Evolutionary conservation across 305 asterid species (phyloP), one percentile per base, ranked within the genome.

Genomic region (Fraxinus angustifolia): DNA sequence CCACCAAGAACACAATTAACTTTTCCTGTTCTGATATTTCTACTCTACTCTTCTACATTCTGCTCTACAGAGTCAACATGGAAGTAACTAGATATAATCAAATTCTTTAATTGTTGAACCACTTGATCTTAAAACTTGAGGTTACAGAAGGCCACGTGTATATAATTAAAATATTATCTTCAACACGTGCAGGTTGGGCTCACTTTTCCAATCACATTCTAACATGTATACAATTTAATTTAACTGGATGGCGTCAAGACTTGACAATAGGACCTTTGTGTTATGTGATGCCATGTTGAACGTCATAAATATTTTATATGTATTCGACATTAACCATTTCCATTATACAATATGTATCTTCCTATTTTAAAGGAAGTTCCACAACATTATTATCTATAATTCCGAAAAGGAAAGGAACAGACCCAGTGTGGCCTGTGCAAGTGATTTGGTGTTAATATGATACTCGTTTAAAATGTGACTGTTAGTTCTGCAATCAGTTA

Each of bases 311-410:
- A 60, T 21, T 60, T 7, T 60, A 60, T 21, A 21, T 60, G 31
- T 60, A 31, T 21, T 19, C 78, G 56, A 40, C 62, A 30, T 28
- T 50, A 35, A 60, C 67, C 75, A 60, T 76, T 77, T 23, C 65
- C 35, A 58, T 35, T 11, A 33, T 60, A 50, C 21, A 67, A 40
- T 35, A 62, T 45, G 19, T 73, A 62, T 36, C 68, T 31, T 75
- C 23, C 68, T 75, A 48, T 77, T 78, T 70, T 30, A 82, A 31
- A 5, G 42, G 67, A 26, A 56, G 83, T 34, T 77, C 53, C 30
- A 67, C 48, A 21, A 73, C 78, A 21, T 58, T 30, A 74, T 78
- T 78, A 78, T 68, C 53, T 23, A 68, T 12, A 31, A 14, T 31
- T 31, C 42, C 0, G 42, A 31, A 31, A 68, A 26, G 74, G 40